Evolutionary conservation across 768 basidiomycete genomes (phyloP).

Genomic region (Amanita inopinata): DNA sequence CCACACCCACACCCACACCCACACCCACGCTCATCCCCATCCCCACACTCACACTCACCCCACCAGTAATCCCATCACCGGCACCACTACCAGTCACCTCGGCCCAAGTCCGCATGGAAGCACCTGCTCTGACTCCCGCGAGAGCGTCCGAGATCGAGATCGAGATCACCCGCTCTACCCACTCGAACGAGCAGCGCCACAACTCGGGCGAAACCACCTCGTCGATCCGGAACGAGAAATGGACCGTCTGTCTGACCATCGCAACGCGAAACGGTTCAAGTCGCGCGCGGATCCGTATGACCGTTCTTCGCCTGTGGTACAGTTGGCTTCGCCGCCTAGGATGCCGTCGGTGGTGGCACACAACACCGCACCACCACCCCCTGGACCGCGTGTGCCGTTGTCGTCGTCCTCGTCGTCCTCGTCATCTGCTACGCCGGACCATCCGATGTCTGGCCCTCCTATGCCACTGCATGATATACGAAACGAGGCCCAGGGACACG

Average conservation of each 20-base stretch:
- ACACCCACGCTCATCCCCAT: too few relatives aligned
- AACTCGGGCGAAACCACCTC: not conserved
- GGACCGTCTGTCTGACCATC: slow-evolving; percentile 6
- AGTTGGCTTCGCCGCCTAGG: too few relatives aligned
- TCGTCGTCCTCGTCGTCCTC: too few relatives aligned
- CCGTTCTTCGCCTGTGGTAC: not conserved
- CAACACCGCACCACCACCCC: too few relatives aligned
- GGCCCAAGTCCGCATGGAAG: not conserved
- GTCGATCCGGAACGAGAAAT: slow-evolving; percentile 7
- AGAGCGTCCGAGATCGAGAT: slow-evolving; percentile 5
- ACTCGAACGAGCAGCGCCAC: not conserved
- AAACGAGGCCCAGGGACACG: not conserved
- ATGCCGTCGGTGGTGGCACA: not conserved
- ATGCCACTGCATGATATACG: not conserved
- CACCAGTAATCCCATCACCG: too few relatives aligned
- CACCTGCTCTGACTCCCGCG: not conserved
- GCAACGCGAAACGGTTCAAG: slow-evolving; percentile 4
- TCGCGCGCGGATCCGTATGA: slow-evolving; percentile 2
- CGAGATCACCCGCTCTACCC: not conserved
- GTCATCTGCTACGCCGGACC: too few relatives aligned
- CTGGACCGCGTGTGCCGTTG: too few relatives aligned
- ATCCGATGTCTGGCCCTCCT: too few relatives aligned
- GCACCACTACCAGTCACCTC: not conserved
- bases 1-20: too few relatives aligned
- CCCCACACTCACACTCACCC: too few relatives aligned